phyloP scores from a whole-genome alignment of 2,329 filamentous ascomycete species.

The Scedosporium boydii region DNA sequence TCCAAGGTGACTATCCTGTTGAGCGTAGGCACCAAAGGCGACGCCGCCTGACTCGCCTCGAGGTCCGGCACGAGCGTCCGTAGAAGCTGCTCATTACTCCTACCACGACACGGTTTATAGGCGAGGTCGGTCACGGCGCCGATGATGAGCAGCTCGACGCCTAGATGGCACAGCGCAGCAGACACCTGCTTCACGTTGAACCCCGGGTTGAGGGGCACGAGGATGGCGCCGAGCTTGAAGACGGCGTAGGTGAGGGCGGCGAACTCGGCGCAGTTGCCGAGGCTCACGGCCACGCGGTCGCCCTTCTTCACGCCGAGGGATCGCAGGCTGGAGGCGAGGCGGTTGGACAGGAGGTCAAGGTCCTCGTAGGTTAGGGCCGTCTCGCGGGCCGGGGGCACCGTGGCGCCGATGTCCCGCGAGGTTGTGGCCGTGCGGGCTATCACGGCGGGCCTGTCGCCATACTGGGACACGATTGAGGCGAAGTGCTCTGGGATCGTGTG shows the following conservation, averaged over 20 bases:
- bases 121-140: conserved; percentile 82
- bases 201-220: conserved; percentile 87
- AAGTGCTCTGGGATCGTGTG: conserved; percentile 69
- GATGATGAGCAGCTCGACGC: conserved; percentile 65
- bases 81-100: conserved; percentile 42
- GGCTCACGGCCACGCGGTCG: conserved; percentile 73
- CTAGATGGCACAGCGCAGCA: conserved; percentile 68
- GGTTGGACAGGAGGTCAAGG: conserved; percentile 69
- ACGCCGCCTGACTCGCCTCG: conserved; percentile 22
- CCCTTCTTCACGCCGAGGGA: conserved; percentile 69
- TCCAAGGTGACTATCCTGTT: conserved; percentile 66
- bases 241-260: conserved; percentile 79
- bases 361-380: conserved; percentile 61
- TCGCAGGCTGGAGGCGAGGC: conserved; percentile 60
- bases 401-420: conserved; percentile 24
- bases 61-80: conserved; percentile 34
- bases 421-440: conserved; percentile 36
- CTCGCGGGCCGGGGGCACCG: conserved; percentile 35
- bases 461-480: conserved; percentile 48
- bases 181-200: conserved; percentile 75
- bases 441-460: conserved; percentile 56
- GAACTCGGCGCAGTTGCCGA: conserved; percentile 80
- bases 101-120: conserved; percentile 45
- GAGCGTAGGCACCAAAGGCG: conserved; percentile 55
- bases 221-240: conserved; percentile 87